Percentiles rank a stretch among this genome's conserved stretches.
These are phyloP conservation scores for Verticillium albo-atrum DNA, from an alignment of 2,329 filamentous ascomycete genomes.

Conservation along the genomic window DNA sequence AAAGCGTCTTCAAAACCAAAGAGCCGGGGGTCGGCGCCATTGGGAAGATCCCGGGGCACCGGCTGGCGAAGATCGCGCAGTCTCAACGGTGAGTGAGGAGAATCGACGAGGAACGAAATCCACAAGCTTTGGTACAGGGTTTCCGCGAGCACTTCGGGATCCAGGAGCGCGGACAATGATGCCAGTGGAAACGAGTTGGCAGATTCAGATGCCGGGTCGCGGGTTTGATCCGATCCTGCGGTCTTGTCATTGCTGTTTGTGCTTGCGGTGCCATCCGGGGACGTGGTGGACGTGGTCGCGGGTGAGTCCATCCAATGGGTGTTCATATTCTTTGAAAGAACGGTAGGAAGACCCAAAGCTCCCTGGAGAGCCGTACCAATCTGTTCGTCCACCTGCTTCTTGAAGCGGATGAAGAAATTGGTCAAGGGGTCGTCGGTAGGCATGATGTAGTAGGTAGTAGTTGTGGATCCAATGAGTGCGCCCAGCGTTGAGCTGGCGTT, in stretches of 20 bases:
- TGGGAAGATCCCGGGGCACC: slow-evolving; percentile 36
- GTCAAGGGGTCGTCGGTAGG: slow-evolving; percentile 7
- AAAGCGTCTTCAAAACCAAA: slow-evolving; percentile 55
- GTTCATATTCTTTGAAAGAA: slow-evolving; percentile 19
- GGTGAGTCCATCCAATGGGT: not conserved
- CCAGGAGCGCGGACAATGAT: slow-evolving; percentile 6
- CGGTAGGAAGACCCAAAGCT: slow-evolving; percentile 19
- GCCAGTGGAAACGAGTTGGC: slow-evolving; percentile 7
- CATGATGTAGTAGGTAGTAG: slow-evolving; percentile 8
- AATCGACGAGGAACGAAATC: slow-evolving; percentile 29
- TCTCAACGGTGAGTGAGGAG: slow-evolving; percentile 39
- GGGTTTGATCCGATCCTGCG: not conserved
- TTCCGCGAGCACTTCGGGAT: slow-evolving; percentile 9
- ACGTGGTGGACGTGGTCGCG: not conserved
- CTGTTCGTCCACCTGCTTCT: slow-evolving; percentile 32
- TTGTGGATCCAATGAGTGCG: not conserved
- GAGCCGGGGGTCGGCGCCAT: slow-evolving; percentile 25
- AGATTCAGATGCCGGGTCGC: not conserved
- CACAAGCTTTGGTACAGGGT: slow-evolving; percentile 17
- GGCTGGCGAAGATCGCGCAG: slow-evolving; percentile 44
- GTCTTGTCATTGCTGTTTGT: not conserved
- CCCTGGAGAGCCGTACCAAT: slow-evolving; percentile 22
- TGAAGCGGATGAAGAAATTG: slow-evolving; percentile 36
- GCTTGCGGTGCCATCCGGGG: not conserved
- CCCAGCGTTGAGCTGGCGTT: not conserved